phyloP scores from a whole-genome alignment of 768 basidiomycete genomes.

The Auriscalpium vulgare region DNA sequence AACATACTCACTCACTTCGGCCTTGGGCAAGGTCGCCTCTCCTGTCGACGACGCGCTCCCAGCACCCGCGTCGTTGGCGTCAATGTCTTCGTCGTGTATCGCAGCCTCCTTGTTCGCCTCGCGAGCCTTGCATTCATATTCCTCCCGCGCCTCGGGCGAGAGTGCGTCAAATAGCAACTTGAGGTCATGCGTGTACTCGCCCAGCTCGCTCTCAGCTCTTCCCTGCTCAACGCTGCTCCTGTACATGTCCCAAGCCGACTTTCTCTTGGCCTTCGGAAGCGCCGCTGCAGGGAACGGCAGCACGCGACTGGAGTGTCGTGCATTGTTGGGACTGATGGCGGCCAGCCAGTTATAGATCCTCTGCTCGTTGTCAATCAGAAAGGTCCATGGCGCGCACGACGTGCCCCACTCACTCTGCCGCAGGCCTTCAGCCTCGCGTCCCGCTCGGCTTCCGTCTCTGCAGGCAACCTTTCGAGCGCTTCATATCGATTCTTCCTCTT shows the following conservation, averaged over 20 bases:
- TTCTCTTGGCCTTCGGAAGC: too few relatives aligned
- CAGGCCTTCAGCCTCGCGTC: neutral
- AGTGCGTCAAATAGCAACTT: neutral
- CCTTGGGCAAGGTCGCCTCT: too few relatives aligned
- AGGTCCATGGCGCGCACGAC: neutral
- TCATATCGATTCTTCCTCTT: neutral
- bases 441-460: neutral
- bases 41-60: too few relatives aligned
- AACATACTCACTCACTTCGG: too few relatives aligned
- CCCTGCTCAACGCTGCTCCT: too few relatives aligned
- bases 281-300: too few relatives aligned
- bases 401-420: neutral
- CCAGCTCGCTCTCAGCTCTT: neutral
- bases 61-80: neutral
- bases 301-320: neutral
- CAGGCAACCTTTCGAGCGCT: neutral
- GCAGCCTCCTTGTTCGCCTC: neutral
- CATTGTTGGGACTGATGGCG: neutral
- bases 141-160: neutral
- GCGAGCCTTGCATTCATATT: neutral
- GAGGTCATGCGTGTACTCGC: neutral
- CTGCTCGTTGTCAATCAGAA: neutral
- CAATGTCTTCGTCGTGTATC: neutral
- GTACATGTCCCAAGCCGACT: too few relatives aligned
- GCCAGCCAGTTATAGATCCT: neutral